These are phyloP conservation scores for Stagonosporopsis rhizophila DNA, from an alignment of 2,329 filamentous ascomycete species.

Conservation along the genomic window DNA sequence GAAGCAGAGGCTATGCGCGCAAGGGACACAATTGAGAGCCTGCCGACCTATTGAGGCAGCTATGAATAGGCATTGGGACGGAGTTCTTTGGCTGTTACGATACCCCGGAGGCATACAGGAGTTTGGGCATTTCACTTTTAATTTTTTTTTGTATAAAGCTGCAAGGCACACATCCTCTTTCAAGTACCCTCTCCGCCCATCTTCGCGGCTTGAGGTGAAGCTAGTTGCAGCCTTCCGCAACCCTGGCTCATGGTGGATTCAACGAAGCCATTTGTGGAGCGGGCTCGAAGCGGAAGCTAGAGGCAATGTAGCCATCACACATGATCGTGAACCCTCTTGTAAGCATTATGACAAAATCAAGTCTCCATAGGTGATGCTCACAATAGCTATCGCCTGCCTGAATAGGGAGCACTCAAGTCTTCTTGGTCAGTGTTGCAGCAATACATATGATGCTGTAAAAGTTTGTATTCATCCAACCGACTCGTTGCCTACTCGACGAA, in stretches of 20 bases:
- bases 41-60: conserved; percentile 24
- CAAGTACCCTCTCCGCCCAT: conserved; percentile 9
- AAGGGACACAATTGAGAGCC: conserved; percentile 74
- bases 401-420: too few relatives aligned
- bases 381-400: too few relatives aligned
- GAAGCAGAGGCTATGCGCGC: conserved; percentile 83
- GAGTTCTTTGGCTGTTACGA: conserved; percentile 30
- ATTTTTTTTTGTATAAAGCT: background rate
- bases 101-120: conserved; percentile 26
- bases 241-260: conserved; percentile 27
- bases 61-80: conserved; percentile 4
- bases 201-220: conserved; percentile 29
- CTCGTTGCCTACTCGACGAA: conserved; percentile 37
- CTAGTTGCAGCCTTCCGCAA: conserved; percentile 26
- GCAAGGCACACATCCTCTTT: background rate
- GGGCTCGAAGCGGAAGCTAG: conserved; percentile 18
- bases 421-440: too few relatives aligned
- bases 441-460: too few relatives aligned
- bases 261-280: conserved; percentile 28
- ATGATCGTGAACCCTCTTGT: background rate
- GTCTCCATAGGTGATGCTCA: too few relatives aligned
- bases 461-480: too few relatives aligned
- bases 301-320: background rate
- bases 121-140: conserved; percentile 8
- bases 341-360: background rate